Evolutionary conservation across 2,329 filamentous ascomycete species (phyloP).

Genomic region (Fusarium sp.): DNA sequence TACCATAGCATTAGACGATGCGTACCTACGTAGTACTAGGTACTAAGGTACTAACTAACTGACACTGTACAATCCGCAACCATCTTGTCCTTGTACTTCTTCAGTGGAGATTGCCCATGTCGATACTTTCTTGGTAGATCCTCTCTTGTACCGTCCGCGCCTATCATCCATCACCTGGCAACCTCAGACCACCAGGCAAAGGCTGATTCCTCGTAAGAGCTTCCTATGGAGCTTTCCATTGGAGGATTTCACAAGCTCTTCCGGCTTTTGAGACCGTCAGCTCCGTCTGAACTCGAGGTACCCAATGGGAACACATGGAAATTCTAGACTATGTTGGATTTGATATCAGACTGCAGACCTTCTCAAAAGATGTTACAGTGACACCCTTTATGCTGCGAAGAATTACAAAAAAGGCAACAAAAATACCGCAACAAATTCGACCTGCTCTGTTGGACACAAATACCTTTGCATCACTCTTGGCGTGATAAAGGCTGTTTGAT

Average conservation of each 20-base stretch:
- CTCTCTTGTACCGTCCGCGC: slow-evolving; percentile 18
- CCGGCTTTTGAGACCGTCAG: slow-evolving; percentile 27
- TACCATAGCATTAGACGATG: too few relatives aligned
- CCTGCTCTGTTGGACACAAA: slow-evolving; percentile 4
- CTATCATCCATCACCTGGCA: slow-evolving; percentile 19
- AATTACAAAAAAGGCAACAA: not conserved
- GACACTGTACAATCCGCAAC: slow-evolving; percentile 26
- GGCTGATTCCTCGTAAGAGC: slow-evolving; percentile 29
- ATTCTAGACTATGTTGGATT: slow-evolving; percentile 11
- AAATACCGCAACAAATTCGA: slow-evolving; percentile 11
- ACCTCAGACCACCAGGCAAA: slow-evolving; percentile 38
- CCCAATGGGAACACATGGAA: slow-evolving; percentile 30
- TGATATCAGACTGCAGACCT: not conserved
- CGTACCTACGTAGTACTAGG: too few relatives aligned
- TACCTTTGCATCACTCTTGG: not conserved
- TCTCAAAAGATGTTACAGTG: not conserved
- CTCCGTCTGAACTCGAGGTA: slow-evolving; percentile 23
- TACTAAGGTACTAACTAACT: too few relatives aligned
- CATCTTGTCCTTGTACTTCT: slow-evolving; percentile 26
- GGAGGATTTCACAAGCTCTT: slow-evolving; percentile 32
- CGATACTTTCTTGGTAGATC: slow-evolving; percentile 25
- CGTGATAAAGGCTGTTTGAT: not conserved
- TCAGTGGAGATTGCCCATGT: not conserved
- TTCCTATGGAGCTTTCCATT: slow-evolving; percentile 27
- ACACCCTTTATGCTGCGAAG: not conserved